phyloP scores from a whole-genome alignment of 1,284 basidiomycete species.

The Cryptococcus floricola region DNA sequence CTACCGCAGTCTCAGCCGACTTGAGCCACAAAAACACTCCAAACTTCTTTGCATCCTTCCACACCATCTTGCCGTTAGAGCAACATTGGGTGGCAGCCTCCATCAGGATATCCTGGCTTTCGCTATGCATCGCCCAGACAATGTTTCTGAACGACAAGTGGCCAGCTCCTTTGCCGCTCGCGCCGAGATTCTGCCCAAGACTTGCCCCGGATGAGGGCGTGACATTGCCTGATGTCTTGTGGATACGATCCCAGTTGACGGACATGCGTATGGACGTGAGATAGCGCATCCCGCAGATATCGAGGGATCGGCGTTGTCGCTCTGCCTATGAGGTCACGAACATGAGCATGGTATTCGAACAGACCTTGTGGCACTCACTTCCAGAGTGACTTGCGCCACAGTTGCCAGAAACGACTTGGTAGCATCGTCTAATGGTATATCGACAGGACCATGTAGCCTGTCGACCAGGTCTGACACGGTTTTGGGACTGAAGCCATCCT shows the following conservation, averaged over 20 bases:
- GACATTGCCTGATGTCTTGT: constrained; percentile 15
- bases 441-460: constrained; percentile 59
- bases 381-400: constrained; percentile 78
- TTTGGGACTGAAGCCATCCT: constrained; percentile 61
- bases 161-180: constrained; percentile 1
- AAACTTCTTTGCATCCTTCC: constrained; percentile 78
- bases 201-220: constrained; percentile 15
- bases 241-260: constrained; percentile 35
- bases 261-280: constrained; percentile 73
- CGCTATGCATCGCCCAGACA: constrained; percentile 92
- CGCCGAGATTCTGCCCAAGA: not conserved
- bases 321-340: constrained; percentile 59
- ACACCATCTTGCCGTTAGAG: constrained; percentile 70
- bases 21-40: constrained; percentile 86
- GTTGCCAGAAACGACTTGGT: constrained; percentile 76
- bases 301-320: constrained; percentile 76
- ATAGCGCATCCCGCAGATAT: constrained; percentile 83
- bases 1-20: constrained; percentile 69
- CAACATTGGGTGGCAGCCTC: constrained; percentile 67
- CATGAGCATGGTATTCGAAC: not conserved
- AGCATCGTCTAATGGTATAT: constrained; percentile 67
- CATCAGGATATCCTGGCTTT: constrained; percentile 79
- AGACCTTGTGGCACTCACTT: constrained; percentile 54
- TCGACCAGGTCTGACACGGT: constrained; percentile 63
- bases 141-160: constrained; percentile 85